Evolutionary conservation across 208 protist species (phyloP).

Genomic region (Plasmodiophora brassicae): DNA sequence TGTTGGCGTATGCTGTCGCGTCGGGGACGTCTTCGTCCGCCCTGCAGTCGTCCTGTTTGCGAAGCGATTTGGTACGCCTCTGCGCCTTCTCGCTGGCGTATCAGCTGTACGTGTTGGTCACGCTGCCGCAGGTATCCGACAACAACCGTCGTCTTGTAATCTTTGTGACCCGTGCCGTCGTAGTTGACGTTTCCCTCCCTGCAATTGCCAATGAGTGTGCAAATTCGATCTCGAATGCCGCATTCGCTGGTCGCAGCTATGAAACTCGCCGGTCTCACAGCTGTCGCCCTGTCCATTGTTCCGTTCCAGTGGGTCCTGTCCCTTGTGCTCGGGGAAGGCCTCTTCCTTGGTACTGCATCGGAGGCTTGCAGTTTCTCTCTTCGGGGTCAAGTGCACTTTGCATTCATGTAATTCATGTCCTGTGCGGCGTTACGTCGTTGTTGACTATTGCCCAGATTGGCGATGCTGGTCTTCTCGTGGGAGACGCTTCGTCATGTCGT

Average conservation of each 20-base stretch:
- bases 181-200: not conserved
- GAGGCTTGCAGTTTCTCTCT: too few relatives aligned
- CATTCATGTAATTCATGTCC: too few relatives aligned
- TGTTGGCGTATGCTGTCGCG: not conserved
- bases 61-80: not conserved
- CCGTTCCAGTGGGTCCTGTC: not conserved
- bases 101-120: not conserved
- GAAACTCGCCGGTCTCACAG: not conserved
- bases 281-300: not conserved
- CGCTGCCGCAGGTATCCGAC: not conserved
- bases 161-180: not conserved
- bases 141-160: too few relatives aligned
- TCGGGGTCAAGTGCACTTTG: too few relatives aligned
- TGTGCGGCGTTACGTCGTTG: too few relatives aligned
- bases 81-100: not conserved
- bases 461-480: not conserved
- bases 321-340: too few relatives aligned
- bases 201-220: not conserved
- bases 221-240: not conserved
- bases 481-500: not conserved
- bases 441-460: too few relatives aligned
- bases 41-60: not conserved
- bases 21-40: not conserved
- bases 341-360: too few relatives aligned
- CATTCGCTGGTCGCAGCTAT: not conserved